These are phyloP conservation scores for Dysphania ambrosioides DNA, from an alignment of 148 eudicot species.

Conservation along the genomic window DNA sequence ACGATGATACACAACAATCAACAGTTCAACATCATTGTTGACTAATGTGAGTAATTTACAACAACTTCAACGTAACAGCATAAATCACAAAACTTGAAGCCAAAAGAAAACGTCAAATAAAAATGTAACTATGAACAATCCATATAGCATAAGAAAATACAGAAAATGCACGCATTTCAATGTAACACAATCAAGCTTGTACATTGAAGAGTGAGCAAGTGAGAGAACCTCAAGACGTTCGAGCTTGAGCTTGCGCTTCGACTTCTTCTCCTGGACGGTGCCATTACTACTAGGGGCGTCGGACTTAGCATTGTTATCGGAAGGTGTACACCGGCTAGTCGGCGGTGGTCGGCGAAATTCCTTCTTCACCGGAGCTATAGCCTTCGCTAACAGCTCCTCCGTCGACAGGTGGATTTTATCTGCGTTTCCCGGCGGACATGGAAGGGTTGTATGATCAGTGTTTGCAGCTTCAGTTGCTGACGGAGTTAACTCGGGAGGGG, in stretches of 20 bases:
- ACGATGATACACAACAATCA: neutral
- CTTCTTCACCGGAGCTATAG: constrained; percentile 80
- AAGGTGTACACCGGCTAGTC: constrained; percentile 19
- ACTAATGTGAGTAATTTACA: too few species aligned
- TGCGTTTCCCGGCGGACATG: neutral
- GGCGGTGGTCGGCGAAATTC: constrained; percentile 71
- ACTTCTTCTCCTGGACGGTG: constrained; percentile 70
- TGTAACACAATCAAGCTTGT: neutral
- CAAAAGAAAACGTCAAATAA: neutral
- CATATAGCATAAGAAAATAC: too few species aligned
- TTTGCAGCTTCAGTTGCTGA: neutral
- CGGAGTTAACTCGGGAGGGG: constrained; percentile 3
- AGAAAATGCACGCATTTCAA: neutral
- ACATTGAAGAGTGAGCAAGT: neutral
- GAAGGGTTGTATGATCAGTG: neutral
- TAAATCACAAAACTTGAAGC: neutral
- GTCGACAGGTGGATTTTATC: constrained; percentile 11
- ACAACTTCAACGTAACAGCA: neutral
- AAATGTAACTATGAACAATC: too few species aligned
- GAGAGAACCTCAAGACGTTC: constrained; percentile 64
- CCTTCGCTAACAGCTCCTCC: constrained; percentile 71
- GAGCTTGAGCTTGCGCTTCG: constrained; percentile 81
- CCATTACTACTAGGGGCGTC: constrained; percentile 30
- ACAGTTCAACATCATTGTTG: neutral
- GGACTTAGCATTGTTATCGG: constrained; percentile 16